Conservation (phyloP, 225 moss, liverwort and hornwort species). For the Anthoceros angustus region DNA sequence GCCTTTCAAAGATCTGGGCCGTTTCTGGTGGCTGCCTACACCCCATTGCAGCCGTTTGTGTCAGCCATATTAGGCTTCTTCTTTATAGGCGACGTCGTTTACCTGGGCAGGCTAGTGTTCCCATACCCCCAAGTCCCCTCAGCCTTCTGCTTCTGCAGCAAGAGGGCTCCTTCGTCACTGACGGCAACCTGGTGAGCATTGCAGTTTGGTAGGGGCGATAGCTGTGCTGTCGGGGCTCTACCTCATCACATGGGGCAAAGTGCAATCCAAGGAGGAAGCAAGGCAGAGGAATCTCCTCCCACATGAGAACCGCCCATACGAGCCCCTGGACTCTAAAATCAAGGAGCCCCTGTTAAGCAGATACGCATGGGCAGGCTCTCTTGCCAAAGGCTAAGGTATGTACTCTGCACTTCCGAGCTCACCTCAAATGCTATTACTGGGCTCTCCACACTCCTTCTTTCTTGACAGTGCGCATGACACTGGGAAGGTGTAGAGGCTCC, state of each 20-base stretch:
- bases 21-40: neutral
- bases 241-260: neutral
- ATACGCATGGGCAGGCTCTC: neutral
- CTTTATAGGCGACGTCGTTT: neutral
- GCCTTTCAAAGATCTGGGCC: neutral
- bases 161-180: neutral
- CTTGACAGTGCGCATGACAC: too few species aligned
- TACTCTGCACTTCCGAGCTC: too few species aligned
- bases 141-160: neutral
- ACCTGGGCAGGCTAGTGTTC: neutral
- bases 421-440: too few species aligned
- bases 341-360: neutral
- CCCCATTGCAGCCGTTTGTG: neutral
- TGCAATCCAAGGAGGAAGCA: neutral
- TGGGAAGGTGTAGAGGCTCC: too few species aligned
- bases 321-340: neutral
- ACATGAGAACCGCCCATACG: neutral
- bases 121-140: neutral
- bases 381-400: too few species aligned
- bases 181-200: neutral
- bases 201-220: neutral
- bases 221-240: neutral
- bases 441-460: too few species aligned
- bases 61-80: neutral
- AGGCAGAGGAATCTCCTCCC: neutral